A percentile compares a stretch with the other conserved stretches of the same genome.
Conservation (phyloP, 805 yeast species). For the Ogataea henricii region DNA sequence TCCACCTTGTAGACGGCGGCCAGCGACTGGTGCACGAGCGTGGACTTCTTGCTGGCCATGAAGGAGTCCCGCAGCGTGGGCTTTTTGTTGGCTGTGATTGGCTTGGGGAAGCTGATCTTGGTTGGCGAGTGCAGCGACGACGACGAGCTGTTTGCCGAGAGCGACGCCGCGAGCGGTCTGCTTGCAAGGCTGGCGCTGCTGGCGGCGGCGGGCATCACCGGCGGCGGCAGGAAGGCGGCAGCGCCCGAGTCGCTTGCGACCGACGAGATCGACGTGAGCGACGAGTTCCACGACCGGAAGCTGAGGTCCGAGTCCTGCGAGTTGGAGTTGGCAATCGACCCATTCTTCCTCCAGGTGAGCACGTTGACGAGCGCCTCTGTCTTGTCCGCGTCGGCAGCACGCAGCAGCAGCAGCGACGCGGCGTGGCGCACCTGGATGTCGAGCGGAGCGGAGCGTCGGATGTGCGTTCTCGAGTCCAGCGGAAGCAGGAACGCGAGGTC, state of each 20-base stretch:
- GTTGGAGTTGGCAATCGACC: conserved; percentile 26
- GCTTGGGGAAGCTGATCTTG: conserved; percentile 9
- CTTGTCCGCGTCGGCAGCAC: conserved; percentile 7
- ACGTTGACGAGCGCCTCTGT: conserved; percentile 14
- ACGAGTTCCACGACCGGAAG: conserved; percentile 15
- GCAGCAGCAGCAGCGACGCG: conserved; percentile 12
- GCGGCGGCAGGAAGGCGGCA: conserved; percentile 11
- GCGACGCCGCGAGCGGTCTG: neutral
- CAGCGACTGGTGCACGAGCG: conserved; percentile 15
- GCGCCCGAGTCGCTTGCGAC: neutral
- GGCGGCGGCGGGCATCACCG: conserved; percentile 8
- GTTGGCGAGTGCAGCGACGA: conserved; percentile 10
- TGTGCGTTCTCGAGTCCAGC: conserved; percentile 16
- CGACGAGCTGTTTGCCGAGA: conserved; percentile 5
- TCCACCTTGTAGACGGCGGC: conserved; percentile 10
- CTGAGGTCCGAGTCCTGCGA: conserved; percentile 29
- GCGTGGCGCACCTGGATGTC: conserved; percentile 21
- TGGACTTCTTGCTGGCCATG: conserved; percentile 9
- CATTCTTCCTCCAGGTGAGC: conserved; percentile 13
- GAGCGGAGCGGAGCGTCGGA: conserved; percentile 23
- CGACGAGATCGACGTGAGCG: conserved; percentile 19
- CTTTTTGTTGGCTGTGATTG: conserved; percentile 5
- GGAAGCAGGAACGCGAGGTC: conserved; percentile 20
- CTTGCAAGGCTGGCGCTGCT: no score
- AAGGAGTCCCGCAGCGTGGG: conserved; percentile 4